Percentiles rank a stretch among this genome's conserved stretches.
phyloP scores from a whole-genome alignment of 768 basidiomycete species.

The Rhodotorula toruloides region DNA sequence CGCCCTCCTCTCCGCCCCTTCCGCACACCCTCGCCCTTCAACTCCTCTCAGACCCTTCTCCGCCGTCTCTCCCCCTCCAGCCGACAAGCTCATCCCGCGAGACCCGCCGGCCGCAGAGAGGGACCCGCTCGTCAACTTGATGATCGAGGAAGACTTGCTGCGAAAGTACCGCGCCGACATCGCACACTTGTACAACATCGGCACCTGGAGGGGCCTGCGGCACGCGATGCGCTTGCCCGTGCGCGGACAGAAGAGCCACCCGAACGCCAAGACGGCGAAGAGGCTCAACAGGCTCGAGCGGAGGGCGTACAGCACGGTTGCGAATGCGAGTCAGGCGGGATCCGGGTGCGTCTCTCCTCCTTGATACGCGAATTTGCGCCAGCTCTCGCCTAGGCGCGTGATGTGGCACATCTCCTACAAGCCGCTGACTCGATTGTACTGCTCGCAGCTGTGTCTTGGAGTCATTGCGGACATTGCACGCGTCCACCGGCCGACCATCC shows the following conservation, averaged over 20 bases:
- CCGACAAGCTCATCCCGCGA: slow-evolving; percentile 26
- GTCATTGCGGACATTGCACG: slow-evolving; percentile 24
- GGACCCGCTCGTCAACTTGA: slow-evolving; percentile 68
- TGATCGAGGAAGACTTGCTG: slow-evolving; percentile 80
- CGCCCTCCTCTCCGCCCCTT: slow-evolving; percentile 85
- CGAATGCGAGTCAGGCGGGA: slow-evolving; percentile 1
- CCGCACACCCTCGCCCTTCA: slow-evolving; percentile 63
- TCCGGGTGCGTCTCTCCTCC: slow-evolving; percentile 2
- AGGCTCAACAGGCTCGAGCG: slow-evolving; percentile 83
- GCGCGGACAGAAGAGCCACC: slow-evolving; percentile 85
- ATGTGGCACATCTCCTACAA: too few species aligned
- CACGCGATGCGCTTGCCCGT: slow-evolving; percentile 92
- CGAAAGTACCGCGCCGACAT: slow-evolving; percentile 83
- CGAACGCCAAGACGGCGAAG: slow-evolving; percentile 81
- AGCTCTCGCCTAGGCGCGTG: too few species aligned
- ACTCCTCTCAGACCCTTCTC: slow-evolving; percentile 32
- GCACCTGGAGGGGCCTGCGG: slow-evolving; percentile 84
- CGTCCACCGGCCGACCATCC: slow-evolving; percentile 20
- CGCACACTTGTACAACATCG: slow-evolving; percentile 85
- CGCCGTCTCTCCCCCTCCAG: slow-evolving; percentile 49
- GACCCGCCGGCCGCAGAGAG: slow-evolving; percentile 10
- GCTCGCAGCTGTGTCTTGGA: slow-evolving; percentile 7
- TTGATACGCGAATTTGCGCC: neutral
- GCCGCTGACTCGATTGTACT: neutral
- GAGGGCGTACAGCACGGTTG: slow-evolving; percentile 46